Evolutionary conservation across 192 early-diverging fungal species (phyloP).

Genomic region (Irineochytrium annulatum): DNA sequence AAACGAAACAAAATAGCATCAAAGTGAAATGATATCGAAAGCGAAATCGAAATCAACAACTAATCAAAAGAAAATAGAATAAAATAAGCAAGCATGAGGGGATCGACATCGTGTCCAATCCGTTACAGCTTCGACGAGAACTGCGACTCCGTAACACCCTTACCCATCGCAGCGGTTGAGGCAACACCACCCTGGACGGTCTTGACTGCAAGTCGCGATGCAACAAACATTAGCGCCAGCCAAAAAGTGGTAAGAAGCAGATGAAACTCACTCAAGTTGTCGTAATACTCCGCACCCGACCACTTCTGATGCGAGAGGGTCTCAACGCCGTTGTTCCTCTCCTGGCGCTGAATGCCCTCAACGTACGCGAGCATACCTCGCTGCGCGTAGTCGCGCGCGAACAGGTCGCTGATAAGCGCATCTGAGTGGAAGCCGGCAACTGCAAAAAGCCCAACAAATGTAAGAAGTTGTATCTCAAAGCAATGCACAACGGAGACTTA

Average conservation of each 20-base stretch:
- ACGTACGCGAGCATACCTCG: slow-evolving; percentile 95
- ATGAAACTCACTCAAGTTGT: slow-evolving; percentile 60
- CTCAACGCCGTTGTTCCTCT: slow-evolving; percentile 85
- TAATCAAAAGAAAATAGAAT: too few relatives aligned
- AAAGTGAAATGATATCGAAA: too few relatives aligned
- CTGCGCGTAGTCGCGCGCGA: slow-evolving; percentile 82
- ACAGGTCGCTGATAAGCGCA: slow-evolving; percentile 78
- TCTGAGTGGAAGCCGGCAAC: slow-evolving; percentile 76
- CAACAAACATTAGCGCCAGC: neutral
- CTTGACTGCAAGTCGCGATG: slow-evolving; percentile 57
- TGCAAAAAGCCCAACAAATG: neutral
- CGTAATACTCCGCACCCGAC: slow-evolving; percentile 89
- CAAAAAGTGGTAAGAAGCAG: slow-evolving; percentile 1
- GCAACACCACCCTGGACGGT: slow-evolving; percentile 90
- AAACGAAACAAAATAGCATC: too few relatives aligned
- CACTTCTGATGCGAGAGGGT: slow-evolving; percentile 91
- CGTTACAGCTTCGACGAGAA: slow-evolving; percentile 31
- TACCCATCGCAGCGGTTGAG: slow-evolving; percentile 92
- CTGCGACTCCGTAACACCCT: slow-evolving; percentile 56
- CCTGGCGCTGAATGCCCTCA: slow-evolving; percentile 85
- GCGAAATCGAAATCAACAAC: too few relatives aligned
- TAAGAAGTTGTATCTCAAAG: slow-evolving; percentile 2
- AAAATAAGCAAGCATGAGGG: too few relatives aligned
- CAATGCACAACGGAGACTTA: slow-evolving; percentile 7
- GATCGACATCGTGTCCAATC: too few relatives aligned